phyloP scores from a whole-genome alignment of 768 basidiomycete species.

The Lentinula sp. region DNA sequence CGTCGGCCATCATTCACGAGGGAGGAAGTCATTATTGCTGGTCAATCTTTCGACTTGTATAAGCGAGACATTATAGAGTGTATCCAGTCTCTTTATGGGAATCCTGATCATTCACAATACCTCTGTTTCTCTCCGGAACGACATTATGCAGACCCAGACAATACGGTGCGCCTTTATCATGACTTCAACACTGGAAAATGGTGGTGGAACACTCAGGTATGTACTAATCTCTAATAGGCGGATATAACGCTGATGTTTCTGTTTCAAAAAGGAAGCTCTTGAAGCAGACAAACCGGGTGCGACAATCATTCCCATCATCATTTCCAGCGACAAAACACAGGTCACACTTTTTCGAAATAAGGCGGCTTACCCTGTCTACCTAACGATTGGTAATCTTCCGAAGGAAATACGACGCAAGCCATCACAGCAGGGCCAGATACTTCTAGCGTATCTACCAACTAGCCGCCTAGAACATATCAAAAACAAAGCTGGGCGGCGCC shows the following conservation, averaged over 20 bases:
- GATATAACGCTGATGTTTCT: not conserved
- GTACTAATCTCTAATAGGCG: slow-evolving; percentile 5
- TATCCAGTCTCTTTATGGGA: slow-evolving; percentile 25
- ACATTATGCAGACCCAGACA: slow-evolving; percentile 25
- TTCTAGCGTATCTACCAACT: slow-evolving; percentile 26
- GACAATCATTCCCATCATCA: no score
- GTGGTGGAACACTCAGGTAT: slow-evolving; percentile 48
- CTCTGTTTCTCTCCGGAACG: slow-evolving; percentile 28
- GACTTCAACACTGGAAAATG: slow-evolving; percentile 45
- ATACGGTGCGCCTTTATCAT: slow-evolving; percentile 22
- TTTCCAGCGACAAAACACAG: no score
- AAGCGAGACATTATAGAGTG: slow-evolving; percentile 29
- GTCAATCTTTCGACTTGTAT: slow-evolving; percentile 25
- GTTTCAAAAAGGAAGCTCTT: not conserved
- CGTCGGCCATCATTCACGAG: slow-evolving; percentile 18
- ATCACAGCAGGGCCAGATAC: slow-evolving; percentile 15
- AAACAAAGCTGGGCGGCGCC: slow-evolving; percentile 7
- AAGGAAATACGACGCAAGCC: not conserved
- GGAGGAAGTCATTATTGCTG: slow-evolving; percentile 19
- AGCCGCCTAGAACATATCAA: slow-evolving; percentile 9
- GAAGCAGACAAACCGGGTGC: slow-evolving; percentile 1
- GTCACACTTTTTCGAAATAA: slow-evolving; percentile 17
- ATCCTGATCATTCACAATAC: slow-evolving; percentile 24
- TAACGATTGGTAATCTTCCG: slow-evolving; percentile 24
- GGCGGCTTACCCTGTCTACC: slow-evolving; percentile 25